Evolutionary conservation across 1,284 basidiomycete genomes (phyloP).

Genomic region (Dichomitus squalens): DNA sequence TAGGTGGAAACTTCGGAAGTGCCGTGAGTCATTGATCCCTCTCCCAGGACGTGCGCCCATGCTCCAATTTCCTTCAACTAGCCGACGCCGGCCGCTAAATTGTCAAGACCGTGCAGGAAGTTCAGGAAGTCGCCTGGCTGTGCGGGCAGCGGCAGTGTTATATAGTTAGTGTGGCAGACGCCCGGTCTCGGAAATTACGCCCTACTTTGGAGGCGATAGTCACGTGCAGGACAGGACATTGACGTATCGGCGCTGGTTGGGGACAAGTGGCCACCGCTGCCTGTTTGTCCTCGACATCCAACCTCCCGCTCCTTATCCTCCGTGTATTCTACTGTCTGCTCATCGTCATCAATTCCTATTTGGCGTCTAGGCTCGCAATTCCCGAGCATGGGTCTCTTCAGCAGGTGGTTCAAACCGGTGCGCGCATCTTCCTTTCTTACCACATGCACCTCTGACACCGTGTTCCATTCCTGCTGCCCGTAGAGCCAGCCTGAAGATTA

Average conservation of each 20-base stretch:
- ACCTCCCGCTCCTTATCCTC: slow-evolving; percentile 15
- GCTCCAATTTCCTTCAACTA: too few species aligned
- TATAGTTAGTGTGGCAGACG: too few species aligned
- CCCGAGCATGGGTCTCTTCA: slow-evolving; percentile 32
- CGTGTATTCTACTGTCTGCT: slow-evolving; percentile 17
- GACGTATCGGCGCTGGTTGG: slow-evolving; percentile 14
- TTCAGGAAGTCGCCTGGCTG: too few species aligned
- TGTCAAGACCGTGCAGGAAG: too few species aligned
- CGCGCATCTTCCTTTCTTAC: neutral
- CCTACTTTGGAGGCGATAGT: slow-evolving; percentile 9
- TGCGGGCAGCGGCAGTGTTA: too few species aligned
- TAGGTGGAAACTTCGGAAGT: too few species aligned
- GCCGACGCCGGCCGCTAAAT: too few species aligned
- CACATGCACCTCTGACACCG: neutral
- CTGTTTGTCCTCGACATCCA: slow-evolving; percentile 5
- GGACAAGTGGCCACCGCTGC: slow-evolving; percentile 4
- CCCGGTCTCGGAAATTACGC: too few species aligned
- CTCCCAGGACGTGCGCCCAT: too few species aligned
- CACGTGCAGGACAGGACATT: slow-evolving; percentile 11
- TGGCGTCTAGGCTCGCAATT: neutral
- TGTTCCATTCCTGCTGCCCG: neutral
- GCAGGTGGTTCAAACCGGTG: slow-evolving; percentile 38
- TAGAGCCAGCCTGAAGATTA: slow-evolving; percentile 61
- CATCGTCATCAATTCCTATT: neutral
- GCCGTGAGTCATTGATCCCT: too few species aligned